These are phyloP conservation scores for Calocybe indica DNA, from an alignment of 768 basidiomycete genomes.

Conservation along the genomic window DNA sequence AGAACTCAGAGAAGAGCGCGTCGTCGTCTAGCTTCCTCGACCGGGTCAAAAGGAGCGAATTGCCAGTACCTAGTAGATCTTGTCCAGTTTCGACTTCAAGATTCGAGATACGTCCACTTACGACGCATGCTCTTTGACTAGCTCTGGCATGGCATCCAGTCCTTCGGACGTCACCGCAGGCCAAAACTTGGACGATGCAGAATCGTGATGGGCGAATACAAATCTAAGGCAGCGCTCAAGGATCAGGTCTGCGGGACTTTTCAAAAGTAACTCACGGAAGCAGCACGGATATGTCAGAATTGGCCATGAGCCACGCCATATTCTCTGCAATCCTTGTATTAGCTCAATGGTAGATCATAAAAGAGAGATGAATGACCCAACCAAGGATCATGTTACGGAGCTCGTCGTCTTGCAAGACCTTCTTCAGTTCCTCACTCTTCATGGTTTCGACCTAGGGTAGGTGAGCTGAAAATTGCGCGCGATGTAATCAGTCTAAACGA, in stretches of 20 bases:
- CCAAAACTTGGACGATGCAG: conserved; percentile 17
- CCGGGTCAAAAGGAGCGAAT: conserved; percentile 20
- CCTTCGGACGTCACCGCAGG: conserved; percentile 16
- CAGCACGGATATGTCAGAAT: conserved; percentile 17
- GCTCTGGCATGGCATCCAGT: conserved; percentile 15
- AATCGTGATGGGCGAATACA: conserved; percentile 21
- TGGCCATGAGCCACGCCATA: conserved; percentile 18
- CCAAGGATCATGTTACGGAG: conserved; percentile 17
- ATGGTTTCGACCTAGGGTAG: conserved; percentile 11
- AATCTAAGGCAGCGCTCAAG: conserved; percentile 10
- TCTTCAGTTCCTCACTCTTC: conserved; percentile 10
- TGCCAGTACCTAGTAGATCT: conserved; percentile 13
- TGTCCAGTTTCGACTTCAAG: neutral
- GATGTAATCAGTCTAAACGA: neutral
- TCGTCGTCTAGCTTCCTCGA: conserved; percentile 8
- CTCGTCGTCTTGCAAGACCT: conserved; percentile 10
- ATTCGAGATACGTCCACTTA: conserved; percentile 6
- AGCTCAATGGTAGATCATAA: neutral
- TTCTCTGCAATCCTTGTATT: conserved; percentile 10
- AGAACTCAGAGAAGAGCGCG: neutral
- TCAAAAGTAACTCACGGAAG: conserved; percentile 15
- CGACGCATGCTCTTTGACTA: conserved; percentile 13
- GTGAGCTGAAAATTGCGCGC: neutral
- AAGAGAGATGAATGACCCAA: neutral
- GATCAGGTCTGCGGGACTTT: neutral